phyloP scores from a whole-genome alignment of 1,139 yeast species.

The Sugiyamaella grinbergsii region DNA sequence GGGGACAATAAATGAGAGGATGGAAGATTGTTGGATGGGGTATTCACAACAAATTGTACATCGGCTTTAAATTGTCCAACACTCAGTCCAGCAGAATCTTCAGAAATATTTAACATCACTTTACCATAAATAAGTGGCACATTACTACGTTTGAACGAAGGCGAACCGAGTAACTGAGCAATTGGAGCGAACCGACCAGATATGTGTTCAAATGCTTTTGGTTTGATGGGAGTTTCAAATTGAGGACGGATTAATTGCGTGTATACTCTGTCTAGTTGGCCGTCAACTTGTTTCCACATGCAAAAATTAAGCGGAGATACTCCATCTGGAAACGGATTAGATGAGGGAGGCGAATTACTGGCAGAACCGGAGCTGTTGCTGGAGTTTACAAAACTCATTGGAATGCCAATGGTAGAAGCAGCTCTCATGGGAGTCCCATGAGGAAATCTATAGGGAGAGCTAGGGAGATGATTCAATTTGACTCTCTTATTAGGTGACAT shows the following conservation, averaged over 20 bases:
- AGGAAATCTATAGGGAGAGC: slow-evolving; percentile 13
- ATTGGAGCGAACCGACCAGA: slow-evolving; percentile 39
- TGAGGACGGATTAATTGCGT: slow-evolving; percentile 43
- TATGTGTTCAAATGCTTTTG: slow-evolving; percentile 36
- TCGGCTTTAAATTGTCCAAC: slow-evolving; percentile 33
- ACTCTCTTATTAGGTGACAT: slow-evolving; percentile 17
- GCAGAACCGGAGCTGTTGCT: neutral
- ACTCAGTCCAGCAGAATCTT: slow-evolving; percentile 21
- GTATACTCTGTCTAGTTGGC: slow-evolving; percentile 30
- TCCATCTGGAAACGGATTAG: slow-evolving; percentile 23
- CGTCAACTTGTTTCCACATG: slow-evolving; percentile 32
- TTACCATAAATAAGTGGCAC: slow-evolving; percentile 40
- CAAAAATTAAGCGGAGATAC: slow-evolving; percentile 34
- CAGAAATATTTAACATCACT: slow-evolving; percentile 36
- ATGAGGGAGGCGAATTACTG: neutral
- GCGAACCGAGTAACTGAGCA: slow-evolving; percentile 29
- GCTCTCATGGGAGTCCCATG: slow-evolving; percentile 2
- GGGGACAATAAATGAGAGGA: slow-evolving; percentile 20
- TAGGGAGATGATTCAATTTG: slow-evolving; percentile 13
- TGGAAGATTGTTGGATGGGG: slow-evolving; percentile 4
- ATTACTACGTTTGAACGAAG: slow-evolving; percentile 12
- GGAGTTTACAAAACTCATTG: slow-evolving; percentile 2
- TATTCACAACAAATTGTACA: slow-evolving; percentile 33
- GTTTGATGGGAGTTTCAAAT: slow-evolving; percentile 42
- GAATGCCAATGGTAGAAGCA: slow-evolving; percentile 8